Percentiles rank a stretch among this genome's conserved stretches.
These are phyloP conservation scores for Straminergon stramineum DNA, from an alignment of 225 moss, liverwort and hornwort genomes.

Conservation along the genomic window DNA sequence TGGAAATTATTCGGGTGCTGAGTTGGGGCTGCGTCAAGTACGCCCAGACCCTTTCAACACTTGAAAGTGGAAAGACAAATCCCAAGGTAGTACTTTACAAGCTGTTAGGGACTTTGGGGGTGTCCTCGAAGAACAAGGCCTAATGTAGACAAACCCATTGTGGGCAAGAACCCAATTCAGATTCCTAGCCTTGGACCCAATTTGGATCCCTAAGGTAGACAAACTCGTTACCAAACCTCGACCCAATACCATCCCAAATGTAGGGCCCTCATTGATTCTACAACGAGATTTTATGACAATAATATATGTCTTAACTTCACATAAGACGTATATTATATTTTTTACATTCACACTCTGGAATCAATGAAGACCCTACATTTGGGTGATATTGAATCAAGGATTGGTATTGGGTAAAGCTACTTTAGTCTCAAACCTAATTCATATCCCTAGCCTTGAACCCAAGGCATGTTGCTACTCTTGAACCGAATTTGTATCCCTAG, in stretches of 20 bases:
- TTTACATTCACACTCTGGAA: too few species aligned
- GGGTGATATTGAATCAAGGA: too few species aligned
- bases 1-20: not conserved
- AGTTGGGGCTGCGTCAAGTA: not conserved
- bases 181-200: not conserved
- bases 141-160: not conserved
- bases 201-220: too few species aligned
- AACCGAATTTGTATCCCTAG: rapidly evolving
- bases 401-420: too few species aligned
- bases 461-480: not conserved
- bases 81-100: not conserved
- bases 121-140: not conserved
- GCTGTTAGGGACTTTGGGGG: too few species aligned
- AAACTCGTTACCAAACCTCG: too few species aligned
- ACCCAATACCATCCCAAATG: too few species aligned
- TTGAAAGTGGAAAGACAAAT: not conserved
- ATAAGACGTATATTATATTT: too few species aligned
- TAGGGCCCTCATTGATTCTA: too few species aligned
- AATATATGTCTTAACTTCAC: too few species aligned
- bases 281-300: too few species aligned
- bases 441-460: not conserved
- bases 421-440: not conserved
- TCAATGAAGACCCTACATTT: too few species aligned
- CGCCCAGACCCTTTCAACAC: not conserved
- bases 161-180: not conserved